Base-by-base conservation (phyloP, 202 grass and related monocot genomes). In the Digitaria exilis region DNA sequence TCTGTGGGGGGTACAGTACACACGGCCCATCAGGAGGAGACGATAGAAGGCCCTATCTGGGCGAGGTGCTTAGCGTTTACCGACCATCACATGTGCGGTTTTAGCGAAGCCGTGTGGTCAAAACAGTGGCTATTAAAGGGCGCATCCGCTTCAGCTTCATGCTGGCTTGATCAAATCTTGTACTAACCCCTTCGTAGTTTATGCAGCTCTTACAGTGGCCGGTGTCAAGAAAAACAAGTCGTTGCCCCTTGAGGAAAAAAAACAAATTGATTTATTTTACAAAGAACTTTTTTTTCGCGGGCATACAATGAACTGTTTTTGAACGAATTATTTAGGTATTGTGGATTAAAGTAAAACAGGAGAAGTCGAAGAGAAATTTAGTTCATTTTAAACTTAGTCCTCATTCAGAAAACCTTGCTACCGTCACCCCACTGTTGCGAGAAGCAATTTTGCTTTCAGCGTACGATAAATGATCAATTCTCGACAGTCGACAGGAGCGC, bases 1-100 rank as follows among this genome's bases (percentile, higher is more conserved):
- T 77, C 77, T 22, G 60, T 44, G 67, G 61, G n/a, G n/a, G n/a
- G n/a, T n/a, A n/a, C n/a, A n/a, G 58, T 62, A 15, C 58, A 25
- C 49, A 44, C 39, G 5, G 4, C 7, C 56, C 14, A 28, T 5
- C 4, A 15, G 37, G 37, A 39, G 7, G 37, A 39, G 5, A 39
- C 37, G n/a, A n/a, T n/a, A n/a, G 37, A 39, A 39, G 70, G 81
- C 42, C 1, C 68, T 70, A 61, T 46, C 62, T 77, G 41, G 51
- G 73, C 16, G 34, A 45, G 82, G 81, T 31, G 81, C 3, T 21
- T 54, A 15, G 58, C 4, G 55, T 61, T 61, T 52, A 65, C 70
- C 68, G 14, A 82, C 37, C 17, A 35, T 34, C 44, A 28, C 69
- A 61, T 63, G 29, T 5, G 67, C 18, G 6, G 21, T 25, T n/a